Conservation (phyloP, 192 early-diverging fungal genomes). For the Phlyctochytrium bullatum region DNA sequence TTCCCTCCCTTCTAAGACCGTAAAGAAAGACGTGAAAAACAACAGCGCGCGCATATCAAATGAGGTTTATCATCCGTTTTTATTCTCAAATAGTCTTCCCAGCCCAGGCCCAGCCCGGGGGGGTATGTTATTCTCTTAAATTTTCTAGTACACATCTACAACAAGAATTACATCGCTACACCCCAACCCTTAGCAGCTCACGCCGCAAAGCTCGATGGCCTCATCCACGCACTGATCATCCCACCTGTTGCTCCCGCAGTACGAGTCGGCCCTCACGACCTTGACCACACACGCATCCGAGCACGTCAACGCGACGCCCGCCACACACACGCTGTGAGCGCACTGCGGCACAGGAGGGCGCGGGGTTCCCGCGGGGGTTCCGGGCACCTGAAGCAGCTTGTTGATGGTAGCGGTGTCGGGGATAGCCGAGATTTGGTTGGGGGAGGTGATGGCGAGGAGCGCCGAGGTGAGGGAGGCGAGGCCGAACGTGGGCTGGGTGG, state of each 20-base stretch:
- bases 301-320: constrained; percentile 10
- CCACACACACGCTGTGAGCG: neutral
- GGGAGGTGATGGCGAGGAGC: neutral
- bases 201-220: constrained; percentile 6
- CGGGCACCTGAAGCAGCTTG: constrained; percentile 35
- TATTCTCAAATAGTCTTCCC: too few relatives aligned
- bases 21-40: too few relatives aligned
- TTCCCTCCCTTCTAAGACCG: too few relatives aligned
- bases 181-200: neutral
- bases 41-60: too few relatives aligned
- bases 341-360: constrained; percentile 17
- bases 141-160: too few relatives aligned
- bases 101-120: too few relatives aligned
- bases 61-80: too few relatives aligned
- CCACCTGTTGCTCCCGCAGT: constrained; percentile 22
- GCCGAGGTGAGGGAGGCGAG: neutral
- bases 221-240: constrained; percentile 12
- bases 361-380: constrained; percentile 19
- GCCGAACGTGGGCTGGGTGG: neutral
- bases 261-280: constrained; percentile 13
- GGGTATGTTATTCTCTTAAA: too few relatives aligned
- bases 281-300: constrained; percentile 20
- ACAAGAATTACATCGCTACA: too few relatives aligned
- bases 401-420: constrained; percentile 38
- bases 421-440: constrained; percentile 30